Evolutionary conservation across 1,139 yeast species (phyloP).

Genomic region (Geotrichum cucujoidarum): DNA sequence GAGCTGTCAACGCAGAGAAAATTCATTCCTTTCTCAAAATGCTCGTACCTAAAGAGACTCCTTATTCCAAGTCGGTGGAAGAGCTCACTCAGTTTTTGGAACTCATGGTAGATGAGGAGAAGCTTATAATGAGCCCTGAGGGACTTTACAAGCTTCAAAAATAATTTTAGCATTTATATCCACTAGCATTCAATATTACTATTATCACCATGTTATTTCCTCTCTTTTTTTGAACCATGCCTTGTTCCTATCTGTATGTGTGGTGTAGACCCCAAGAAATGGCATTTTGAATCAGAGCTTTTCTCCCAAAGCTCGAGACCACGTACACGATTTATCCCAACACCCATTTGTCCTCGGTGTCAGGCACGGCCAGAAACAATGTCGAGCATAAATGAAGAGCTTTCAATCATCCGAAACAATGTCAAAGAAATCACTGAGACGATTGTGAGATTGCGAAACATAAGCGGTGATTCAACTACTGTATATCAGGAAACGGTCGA

Average conservation of each 20-base stretch:
- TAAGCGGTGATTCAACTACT: conserved; percentile 21
- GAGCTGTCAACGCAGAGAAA: conserved; percentile 45
- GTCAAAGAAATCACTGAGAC: conserved; percentile 26
- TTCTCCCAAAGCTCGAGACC: no score
- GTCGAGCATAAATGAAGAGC: conserved; percentile 17
- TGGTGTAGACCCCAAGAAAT: no score
- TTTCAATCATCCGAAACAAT: conserved; percentile 21
- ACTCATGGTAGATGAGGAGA: conserved; percentile 44
- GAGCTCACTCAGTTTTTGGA: conserved; percentile 42
- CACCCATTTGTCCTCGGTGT: no score
- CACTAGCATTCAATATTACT: no score
- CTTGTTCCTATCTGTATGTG: no score
- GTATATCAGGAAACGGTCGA: conserved; percentile 32
- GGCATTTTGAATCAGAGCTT: no score
- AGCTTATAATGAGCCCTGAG: conserved; percentile 29
- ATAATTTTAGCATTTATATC: no score
- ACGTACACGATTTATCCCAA: no score
- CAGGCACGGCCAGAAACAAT: no score
- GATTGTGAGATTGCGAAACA: conserved; percentile 24
- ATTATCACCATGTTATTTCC: no score
- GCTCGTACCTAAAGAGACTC: conserved; percentile 51
- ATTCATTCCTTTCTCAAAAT: conserved; percentile 52
- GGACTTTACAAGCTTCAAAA: conserved; percentile 15
- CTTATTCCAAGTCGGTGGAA: conserved; percentile 40
- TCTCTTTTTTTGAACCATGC: no score